Percentiles rank a stretch among this genome's conserved stretches.
These are phyloP conservation scores for Citrullus colocynthis DNA, from an alignment of 306 rosid genomes.

Conservation along the genomic window DNA sequence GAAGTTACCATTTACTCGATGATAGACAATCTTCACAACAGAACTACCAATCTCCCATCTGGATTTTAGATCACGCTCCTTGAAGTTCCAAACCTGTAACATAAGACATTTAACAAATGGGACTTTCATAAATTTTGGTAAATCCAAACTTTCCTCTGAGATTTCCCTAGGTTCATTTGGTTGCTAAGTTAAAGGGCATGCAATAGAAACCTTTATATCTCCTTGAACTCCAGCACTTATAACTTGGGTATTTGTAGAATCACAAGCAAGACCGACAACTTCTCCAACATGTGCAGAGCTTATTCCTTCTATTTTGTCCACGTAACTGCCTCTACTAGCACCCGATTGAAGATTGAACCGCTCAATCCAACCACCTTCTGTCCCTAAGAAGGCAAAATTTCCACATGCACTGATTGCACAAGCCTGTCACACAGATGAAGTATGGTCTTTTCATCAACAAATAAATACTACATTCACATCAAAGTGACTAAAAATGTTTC, in stretches of 20 bases:
- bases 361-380: conserved; percentile 97
- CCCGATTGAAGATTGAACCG: conserved; percentile 95
- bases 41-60: conserved; percentile 70
- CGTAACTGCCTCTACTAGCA: conserved; percentile 65
- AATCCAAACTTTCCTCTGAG: not conserved
- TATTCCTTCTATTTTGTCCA: conserved; percentile 40
- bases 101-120: conserved; percentile 3
- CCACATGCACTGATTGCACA: conserved; percentile 95
- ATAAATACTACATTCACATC: not conserved
- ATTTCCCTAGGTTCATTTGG: not conserved
- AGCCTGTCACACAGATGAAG: conserved; percentile 41
- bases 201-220: conserved; percentile 61
- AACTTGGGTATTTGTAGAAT: conserved; percentile 78
- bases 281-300: conserved; percentile 73
- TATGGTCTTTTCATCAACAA: not conserved
- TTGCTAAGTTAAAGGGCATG: not conserved
- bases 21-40: conserved; percentile 59
- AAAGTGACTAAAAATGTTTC: not conserved
- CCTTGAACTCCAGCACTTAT: conserved; percentile 89
- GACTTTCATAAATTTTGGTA: conserved; percentile 8
- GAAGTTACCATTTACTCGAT: conserved; percentile 68
- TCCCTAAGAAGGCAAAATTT: conserved; percentile 80
- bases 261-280: conserved; percentile 92
- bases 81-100: conserved; percentile 88
- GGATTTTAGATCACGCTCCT: conserved; percentile 46